Evolutionary conservation across 1,284 basidiomycete genomes (phyloP).

Genomic region (Spongiforma sp.): DNA sequence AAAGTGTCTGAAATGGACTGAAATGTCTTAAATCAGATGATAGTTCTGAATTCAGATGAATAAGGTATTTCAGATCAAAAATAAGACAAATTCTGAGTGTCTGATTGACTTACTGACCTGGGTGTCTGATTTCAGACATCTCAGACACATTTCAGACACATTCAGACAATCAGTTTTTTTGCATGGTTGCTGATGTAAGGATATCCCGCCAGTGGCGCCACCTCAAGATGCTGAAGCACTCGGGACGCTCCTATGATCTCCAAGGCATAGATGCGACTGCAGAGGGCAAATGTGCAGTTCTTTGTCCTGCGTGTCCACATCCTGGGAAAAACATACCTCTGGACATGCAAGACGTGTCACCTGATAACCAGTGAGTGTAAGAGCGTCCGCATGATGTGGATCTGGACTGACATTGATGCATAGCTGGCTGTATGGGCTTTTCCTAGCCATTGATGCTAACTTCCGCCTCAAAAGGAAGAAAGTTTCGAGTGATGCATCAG

Average conservation of each 20-base stretch:
- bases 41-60: too few species aligned
- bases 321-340: neutral
- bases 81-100: too few species aligned
- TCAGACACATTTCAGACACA: too few species aligned
- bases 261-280: neutral
- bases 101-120: too few species aligned
- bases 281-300: neutral
- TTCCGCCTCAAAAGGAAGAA: neutral
- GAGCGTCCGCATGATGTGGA: neutral
- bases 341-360: neutral
- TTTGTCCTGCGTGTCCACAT: neutral
- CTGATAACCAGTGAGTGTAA: neutral
- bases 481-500: neutral
- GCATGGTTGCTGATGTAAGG: too few species aligned
- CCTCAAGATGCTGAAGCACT: neutral
- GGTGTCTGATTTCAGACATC: too few species aligned
- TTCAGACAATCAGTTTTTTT: too few species aligned
- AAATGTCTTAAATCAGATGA: too few species aligned
- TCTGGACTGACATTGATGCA: neutral
- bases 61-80: too few species aligned
- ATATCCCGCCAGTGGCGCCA: neutral
- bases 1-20: too few species aligned
- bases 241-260: neutral
- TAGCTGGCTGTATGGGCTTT: neutral
- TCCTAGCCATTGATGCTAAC: conserved; percentile 2